Conservation (phyloP, 352 stramenopile genomes). For the Globisporangium cylindrosporum region DNA sequence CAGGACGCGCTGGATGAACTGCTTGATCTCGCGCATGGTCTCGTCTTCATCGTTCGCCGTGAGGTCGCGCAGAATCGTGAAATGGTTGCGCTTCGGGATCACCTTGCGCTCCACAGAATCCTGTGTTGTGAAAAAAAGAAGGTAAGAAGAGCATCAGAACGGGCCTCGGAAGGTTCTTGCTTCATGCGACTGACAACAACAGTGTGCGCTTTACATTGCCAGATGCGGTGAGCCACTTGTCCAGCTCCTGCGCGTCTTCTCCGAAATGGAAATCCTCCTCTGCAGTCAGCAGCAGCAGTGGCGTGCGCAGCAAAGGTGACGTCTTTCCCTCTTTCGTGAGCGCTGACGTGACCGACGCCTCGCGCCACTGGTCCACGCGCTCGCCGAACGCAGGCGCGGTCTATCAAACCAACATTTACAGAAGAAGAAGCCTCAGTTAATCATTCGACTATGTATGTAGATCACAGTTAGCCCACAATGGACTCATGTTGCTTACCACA, state of each 20-base stretch:
- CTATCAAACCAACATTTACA: constrained; percentile 14
- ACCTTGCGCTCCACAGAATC: constrained; percentile 38
- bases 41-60: constrained; percentile 27
- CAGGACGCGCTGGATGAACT: constrained; percentile 34
- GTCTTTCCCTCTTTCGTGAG: constrained; percentile 32
- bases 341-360: constrained; percentile 57
- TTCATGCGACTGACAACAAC: background rate
- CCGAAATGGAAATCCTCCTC: constrained; percentile 83
- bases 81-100: constrained; percentile 61
- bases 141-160: background rate
- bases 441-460: background rate
- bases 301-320: constrained; percentile 49
- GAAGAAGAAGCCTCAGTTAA: background rate
- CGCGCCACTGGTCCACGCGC: constrained; percentile 59
- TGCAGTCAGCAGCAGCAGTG: constrained; percentile 61
- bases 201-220: constrained; percentile 38
- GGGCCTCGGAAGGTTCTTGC: background rate
- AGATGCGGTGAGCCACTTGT: constrained; percentile 48
- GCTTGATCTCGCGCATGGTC: constrained; percentile 45
- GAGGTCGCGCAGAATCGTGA: constrained; percentile 67
- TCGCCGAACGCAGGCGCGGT: constrained; percentile 67
- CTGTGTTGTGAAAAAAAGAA: constrained; percentile 21
- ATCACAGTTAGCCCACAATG: too few species aligned
- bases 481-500: constrained; percentile 19
- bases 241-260: constrained; percentile 63